Percentiles rank a stretch among this genome's conserved stretches.
Conservation (phyloP, 257 asterid genomes). For the Solanum peruvianum region DNA sequence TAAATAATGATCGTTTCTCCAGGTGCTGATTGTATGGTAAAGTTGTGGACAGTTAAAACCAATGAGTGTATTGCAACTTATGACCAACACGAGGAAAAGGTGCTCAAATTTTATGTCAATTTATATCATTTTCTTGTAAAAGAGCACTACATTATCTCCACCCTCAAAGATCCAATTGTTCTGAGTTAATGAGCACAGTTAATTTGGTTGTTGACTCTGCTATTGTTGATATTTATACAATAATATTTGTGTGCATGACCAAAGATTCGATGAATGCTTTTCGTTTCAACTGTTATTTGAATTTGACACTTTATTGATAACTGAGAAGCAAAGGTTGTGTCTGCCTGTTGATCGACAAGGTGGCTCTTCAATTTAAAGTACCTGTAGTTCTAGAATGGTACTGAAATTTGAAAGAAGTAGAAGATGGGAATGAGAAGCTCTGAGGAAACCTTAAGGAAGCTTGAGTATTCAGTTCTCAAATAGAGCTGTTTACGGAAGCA, state of each 20-base stretch:
- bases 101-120: conserved; percentile 6
- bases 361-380: background rate
- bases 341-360: background rate
- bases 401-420: background rate
- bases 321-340: background rate
- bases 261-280: background rate
- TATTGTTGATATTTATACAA: background rate
- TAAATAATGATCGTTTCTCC: conserved; percentile 2
- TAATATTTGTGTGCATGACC: background rate
- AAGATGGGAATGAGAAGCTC: background rate
- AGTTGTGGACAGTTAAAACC: conserved; percentile 90
- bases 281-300: background rate
- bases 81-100: conserved; percentile 95
- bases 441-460: background rate
- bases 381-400: background rate
- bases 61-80: conserved; percentile 93
- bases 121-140: background rate
- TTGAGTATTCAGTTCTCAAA: background rate
- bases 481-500: background rate
- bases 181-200: background rate
- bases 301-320: background rate
- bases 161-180: background rate
- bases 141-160: background rate
- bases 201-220: background rate
- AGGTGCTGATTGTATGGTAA: conserved; percentile 98